Percentiles rank a stretch among this genome's conserved stretches.
These are phyloP conservation scores for Tylopilus plumbeoviolaceoides DNA, from an alignment of 768 basidiomycete species.

Conservation along the genomic window DNA sequence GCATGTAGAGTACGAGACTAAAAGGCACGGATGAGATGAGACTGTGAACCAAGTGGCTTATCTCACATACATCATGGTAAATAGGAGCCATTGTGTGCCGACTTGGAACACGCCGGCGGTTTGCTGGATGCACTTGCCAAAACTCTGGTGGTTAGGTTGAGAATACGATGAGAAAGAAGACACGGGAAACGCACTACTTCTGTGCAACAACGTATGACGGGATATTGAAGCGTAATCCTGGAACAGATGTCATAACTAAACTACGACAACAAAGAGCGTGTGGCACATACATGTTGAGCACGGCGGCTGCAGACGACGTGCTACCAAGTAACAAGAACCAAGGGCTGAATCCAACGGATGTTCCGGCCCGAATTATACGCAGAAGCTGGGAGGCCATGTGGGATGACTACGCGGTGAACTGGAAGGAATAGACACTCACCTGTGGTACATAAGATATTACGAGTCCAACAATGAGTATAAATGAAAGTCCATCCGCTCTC, in stretches of 20 bases:
- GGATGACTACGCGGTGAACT: neutral
- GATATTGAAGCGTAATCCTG: constrained; percentile 83
- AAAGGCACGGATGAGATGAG: neutral
- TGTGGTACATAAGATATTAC: constrained; percentile 83
- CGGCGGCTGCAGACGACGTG: constrained; percentile 73
- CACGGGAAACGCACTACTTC: constrained; percentile 52
- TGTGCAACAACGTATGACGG: constrained; percentile 75
- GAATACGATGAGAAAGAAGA: neutral
- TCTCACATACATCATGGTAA: constrained; percentile 72
- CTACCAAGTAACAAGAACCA: constrained; percentile 88
- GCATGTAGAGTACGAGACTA: constrained; percentile 86
- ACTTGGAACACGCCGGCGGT: constrained; percentile 84
- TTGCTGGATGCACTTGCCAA: constrained; percentile 71
- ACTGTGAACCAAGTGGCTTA: neutral
- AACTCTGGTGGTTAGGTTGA: constrained; percentile 41
- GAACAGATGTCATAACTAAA: neutral
- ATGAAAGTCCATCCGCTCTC: constrained; percentile 57
- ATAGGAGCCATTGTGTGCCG: constrained; percentile 77
- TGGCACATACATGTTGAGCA: constrained; percentile 72
- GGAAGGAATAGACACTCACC: constrained; percentile 33
- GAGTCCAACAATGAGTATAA: constrained; percentile 66
- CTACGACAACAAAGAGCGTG: neutral
- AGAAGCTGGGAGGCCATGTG: constrained; percentile 50
- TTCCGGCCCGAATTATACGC: constrained; percentile 71
- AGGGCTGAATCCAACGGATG: constrained; percentile 89